Conservation (phyloP, 495 filamentous ascomycete genomes). For the Chaetomium tenue region DNA sequence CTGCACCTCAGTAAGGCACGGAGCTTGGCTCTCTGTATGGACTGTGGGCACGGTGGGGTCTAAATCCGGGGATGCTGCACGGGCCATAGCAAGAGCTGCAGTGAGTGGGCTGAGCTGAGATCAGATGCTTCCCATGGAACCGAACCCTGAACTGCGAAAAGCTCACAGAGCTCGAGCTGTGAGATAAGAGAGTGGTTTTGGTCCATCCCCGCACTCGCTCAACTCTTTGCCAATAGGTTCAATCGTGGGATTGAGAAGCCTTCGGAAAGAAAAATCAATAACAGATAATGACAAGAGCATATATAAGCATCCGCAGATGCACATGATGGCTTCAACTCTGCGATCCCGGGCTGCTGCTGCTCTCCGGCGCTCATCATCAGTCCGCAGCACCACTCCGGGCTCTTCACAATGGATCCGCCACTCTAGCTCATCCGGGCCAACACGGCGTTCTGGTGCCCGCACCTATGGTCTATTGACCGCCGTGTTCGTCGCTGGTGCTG, state of each 20-base stretch:
- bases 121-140: background rate
- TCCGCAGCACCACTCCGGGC: background rate
- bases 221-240: slow-evolving; percentile 1
- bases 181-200: background rate
- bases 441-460: slow-evolving; percentile 21
- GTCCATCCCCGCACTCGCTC: background rate
- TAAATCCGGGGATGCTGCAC: background rate
- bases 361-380: slow-evolving; percentile 20
- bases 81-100: background rate
- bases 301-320: slow-evolving; percentile 9
- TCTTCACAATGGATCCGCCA: slow-evolving; percentile 37
- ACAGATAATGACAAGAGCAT: slow-evolving; percentile 2
- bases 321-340: slow-evolving; percentile 28
- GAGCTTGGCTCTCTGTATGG: background rate
- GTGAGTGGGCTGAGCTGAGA: too few species aligned
- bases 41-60: too few species aligned
- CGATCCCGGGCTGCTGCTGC: slow-evolving; percentile 28
- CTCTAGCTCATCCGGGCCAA: slow-evolving; percentile 24
- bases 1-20: background rate
- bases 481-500: slow-evolving; percentile 34
- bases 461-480: slow-evolving; percentile 29
- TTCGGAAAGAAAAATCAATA: background rate
- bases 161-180: background rate
- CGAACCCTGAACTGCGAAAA: background rate
- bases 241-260: background rate